These are phyloP conservation scores for Terfezia claveryi DNA, from an alignment of 495 filamentous ascomycete genomes.

Conservation along the genomic window DNA sequence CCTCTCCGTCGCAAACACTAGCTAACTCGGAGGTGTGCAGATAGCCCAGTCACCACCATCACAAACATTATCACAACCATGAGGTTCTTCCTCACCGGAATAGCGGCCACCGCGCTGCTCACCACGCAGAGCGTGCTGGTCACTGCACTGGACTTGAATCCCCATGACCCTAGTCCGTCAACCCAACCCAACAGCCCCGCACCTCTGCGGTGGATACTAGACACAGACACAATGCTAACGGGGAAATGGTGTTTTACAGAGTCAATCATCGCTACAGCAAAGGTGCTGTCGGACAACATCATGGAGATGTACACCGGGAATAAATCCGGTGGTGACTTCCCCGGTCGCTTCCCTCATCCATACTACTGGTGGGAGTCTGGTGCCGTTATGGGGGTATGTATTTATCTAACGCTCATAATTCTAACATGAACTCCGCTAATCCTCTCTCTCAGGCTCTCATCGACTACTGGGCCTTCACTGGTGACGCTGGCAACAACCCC, in stretches of 20 bases:
- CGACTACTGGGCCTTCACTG: conserved; percentile 60
- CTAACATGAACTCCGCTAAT: neutral
- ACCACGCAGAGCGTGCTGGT: no score
- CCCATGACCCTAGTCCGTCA: no score
- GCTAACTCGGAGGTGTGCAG: no score
- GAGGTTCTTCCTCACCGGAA: no score
- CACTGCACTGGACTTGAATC: no score
- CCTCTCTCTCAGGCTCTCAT: conserved; percentile 22
- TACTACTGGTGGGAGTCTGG: conserved; percentile 20
- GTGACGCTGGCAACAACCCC: conserved; percentile 46
- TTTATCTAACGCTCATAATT: neutral
- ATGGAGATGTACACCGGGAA: neutral
- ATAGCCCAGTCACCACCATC: no score
- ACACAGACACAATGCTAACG: no score
- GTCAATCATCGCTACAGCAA: neutral
- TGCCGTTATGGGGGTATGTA: conserved; percentile 17
- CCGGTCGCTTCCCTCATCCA: neutral
- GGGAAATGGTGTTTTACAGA: neutral
- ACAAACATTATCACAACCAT: no score
- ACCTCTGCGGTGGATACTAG: no score
- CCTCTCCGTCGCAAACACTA: no score
- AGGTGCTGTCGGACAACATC: neutral
- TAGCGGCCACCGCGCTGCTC: no score
- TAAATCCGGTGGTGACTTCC: neutral
- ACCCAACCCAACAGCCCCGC: no score